Conservation (phyloP, 2,329 filamentous ascomycete genomes). For the Fusarium stilboides region DNA sequence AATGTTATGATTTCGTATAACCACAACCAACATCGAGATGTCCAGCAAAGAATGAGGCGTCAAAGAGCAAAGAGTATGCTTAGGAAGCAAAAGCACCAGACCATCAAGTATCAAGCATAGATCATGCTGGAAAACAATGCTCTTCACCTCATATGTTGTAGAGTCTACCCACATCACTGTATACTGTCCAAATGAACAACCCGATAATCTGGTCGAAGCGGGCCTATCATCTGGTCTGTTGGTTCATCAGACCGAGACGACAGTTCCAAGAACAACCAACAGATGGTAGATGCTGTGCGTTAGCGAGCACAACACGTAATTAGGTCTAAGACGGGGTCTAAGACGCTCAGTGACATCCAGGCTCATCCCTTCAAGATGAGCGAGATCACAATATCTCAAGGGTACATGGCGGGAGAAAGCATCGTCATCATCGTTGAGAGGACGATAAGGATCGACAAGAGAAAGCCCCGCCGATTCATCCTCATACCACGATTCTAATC, state of each 20-base stretch:
- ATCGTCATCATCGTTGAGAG: conserved; percentile 24
- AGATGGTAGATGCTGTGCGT: conserved; percentile 3
- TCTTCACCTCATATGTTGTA: neutral
- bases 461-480: conserved; percentile 8
- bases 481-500: conserved; percentile 15
- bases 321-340: neutral
- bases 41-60: neutral
- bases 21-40: neutral
- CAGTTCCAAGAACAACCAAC: conserved; percentile 6
- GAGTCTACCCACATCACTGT: neutral
- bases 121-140: neutral
- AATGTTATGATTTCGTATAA: neutral
- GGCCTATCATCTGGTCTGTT: conserved; percentile 11
- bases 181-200: neutral
- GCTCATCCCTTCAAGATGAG: conserved; percentile 16
- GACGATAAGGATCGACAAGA: conserved; percentile 41
- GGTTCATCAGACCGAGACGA: neutral
- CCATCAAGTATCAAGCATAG: neutral
- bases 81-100: neutral
- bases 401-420: conserved; percentile 3
- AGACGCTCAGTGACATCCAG: conserved; percentile 13
- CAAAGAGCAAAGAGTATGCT: neutral
- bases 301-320: conserved; percentile 21
- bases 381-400: conserved; percentile 6
- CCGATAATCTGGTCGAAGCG: conserved; percentile 9